Percentiles rank a stretch among this genome's conserved stretches.
These are phyloP conservation scores for Salix caprea DNA, from an alignment of 345 rosid genomes.

Conservation along the genomic window DNA sequence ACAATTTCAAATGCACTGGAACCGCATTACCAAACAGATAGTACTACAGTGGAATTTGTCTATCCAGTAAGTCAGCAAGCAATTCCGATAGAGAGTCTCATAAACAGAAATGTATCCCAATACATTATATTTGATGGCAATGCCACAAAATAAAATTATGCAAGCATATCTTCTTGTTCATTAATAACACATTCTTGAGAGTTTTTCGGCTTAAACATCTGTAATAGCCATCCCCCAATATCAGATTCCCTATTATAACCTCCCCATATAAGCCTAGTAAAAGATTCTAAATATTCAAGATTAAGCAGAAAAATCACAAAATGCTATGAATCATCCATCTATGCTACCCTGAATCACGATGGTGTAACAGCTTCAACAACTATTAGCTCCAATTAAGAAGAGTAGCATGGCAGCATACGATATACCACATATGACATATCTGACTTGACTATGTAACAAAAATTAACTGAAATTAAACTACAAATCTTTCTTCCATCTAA, in stretches of 20 bases:
- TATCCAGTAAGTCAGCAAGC: not conserved
- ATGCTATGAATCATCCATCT: not conserved
- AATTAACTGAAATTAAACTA: not conserved
- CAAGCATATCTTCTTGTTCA: not conserved
- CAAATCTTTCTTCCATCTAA: not conserved
- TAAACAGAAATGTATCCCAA: not conserved
- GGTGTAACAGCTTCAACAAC: not conserved
- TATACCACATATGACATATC: no score
- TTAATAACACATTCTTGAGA: not conserved
- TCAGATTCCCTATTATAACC: not conserved
- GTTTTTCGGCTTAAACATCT: not conserved
- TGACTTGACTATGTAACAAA: not conserved
- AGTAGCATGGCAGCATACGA: not conserved
- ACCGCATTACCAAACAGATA: no score
- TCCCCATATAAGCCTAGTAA: not conserved
- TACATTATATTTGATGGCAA: not conserved
- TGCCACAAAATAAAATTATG: not conserved
- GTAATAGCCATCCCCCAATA: not conserved
- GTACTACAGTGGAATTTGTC: no score
- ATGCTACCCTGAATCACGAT: slow-evolving; percentile 1
- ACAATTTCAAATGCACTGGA: no score
- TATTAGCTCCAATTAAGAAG: not conserved
- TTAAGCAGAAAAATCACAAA: not conserved
- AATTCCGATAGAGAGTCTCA: not conserved
- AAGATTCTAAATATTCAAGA: not conserved